Base-by-base conservation (phyloP, 1,284 basidiomycete genomes). In the Melanopsichium pennsylvanicum region DNA sequence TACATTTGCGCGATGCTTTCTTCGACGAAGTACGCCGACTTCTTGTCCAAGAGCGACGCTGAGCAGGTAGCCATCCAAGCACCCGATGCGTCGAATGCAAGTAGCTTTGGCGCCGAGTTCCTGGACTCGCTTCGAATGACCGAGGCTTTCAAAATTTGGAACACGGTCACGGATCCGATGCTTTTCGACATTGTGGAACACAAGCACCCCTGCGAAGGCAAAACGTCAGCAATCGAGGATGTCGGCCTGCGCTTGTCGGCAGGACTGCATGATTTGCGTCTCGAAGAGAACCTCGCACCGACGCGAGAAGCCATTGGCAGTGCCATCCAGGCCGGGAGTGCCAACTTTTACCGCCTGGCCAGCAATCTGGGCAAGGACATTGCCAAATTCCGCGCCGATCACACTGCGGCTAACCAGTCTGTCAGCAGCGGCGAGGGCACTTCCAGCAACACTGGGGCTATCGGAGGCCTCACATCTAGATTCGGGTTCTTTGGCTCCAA, bases 141-240 rank as follows among this genome's bases (percentile, higher is more conserved):
- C 2, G 39, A 59, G 16, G 78, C 75, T 3, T 79, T 75, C 29
- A 18, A 36, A 1, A 13, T 58, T 10, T 81, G 79, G 79, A 50
- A 78, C 23, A 40, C 44, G 9, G 42, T 61, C 31, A 80, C 78
- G 1, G 78, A 80, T 35, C 58, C 69, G 5, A 74, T 78, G 63
- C 64, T 81, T 3, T 79, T 72, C 40, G 78, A 80, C 47, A 64
- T 81, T 15, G 69, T 79, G 5, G 70, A 74, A 19, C 58, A 72
- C 50, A 70, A 72, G 43, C 79, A 81, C 36, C 79, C 79, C 2
- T 81, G 75, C 54, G 68, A 72, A 15, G 79, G 76, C 31, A 78
- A 74, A 48, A 73, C 72, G 8, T 72, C 76, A 3, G 59, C 75
- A 0, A 52, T 81, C 15, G 76, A 79, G 40, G 79, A 81, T 45